These are phyloP conservation scores for Parietichytrium sp. DNA, from an alignment of 108 stramenopile genomes.

Conservation along the genomic window DNA sequence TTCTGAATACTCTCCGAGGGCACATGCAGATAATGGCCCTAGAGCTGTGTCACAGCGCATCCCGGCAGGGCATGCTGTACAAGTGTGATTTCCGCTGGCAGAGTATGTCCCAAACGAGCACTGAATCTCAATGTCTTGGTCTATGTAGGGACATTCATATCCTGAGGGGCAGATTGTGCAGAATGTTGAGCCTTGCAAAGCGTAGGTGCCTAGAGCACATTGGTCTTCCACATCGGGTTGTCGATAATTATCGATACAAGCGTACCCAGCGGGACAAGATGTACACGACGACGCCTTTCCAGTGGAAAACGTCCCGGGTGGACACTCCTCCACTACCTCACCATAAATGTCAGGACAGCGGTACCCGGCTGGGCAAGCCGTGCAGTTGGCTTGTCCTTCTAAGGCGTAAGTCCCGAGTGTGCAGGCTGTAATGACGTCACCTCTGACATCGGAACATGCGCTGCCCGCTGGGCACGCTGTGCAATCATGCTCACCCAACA, in stretches of 20 bases:
- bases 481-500: conserved; percentile 43
- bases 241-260: conserved; percentile 42
- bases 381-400: conserved; percentile 3
- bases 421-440: not conserved
- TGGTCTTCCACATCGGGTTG: not conserved
- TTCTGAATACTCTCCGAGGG: not conserved
- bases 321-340: conserved; percentile 6
- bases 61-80: conserved; percentile 19
- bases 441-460: conserved; percentile 43
- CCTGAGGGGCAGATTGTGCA: conserved; percentile 53
- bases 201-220: conserved; percentile 36
- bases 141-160: not conserved
- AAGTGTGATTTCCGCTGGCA: conserved; percentile 23
- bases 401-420: not conserved
- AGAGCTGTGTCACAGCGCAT: not conserved
- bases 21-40: not conserved
- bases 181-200: not conserved
- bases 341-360: conserved; percentile 47
- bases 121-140: not conserved
- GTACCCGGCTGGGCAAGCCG: conserved; percentile 52
- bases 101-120: conserved; percentile 47
- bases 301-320: conserved; percentile 46
- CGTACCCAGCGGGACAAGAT: conserved; percentile 55
- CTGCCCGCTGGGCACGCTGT: conserved; percentile 54
- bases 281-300: conserved; percentile 30